phyloP scores from a whole-genome alignment of 2,329 filamentous ascomycete genomes.

The Talaromyces sp. region DNA sequence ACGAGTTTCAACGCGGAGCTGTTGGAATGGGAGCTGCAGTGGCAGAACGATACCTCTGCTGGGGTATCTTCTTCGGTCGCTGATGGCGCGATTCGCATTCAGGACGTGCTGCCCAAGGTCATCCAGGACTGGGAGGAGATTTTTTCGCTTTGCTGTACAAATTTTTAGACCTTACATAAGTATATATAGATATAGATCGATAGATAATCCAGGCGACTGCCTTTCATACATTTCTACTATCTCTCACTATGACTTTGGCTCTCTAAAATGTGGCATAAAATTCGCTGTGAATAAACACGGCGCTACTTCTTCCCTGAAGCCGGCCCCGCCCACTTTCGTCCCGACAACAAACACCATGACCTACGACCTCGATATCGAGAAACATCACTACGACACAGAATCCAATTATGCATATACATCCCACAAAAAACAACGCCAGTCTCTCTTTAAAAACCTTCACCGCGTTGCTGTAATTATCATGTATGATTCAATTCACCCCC shows the following conservation, averaged over 20 bases:
- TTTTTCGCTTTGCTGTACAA: not conserved
- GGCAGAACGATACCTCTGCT: constrained; percentile 13
- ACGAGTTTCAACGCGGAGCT: constrained; percentile 14
- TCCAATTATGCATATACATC: not conserved
- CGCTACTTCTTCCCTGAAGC: not conserved
- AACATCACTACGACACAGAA: not conserved
- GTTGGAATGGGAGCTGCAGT: constrained; percentile 13
- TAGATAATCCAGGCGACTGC: not conserved
- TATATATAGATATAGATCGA: not conserved
- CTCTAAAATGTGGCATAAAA: not conserved
- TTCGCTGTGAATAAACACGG: not conserved
- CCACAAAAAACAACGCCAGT: not conserved
- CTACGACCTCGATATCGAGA: not conserved
- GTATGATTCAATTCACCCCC: not conserved
- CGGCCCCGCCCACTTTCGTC: not conserved
- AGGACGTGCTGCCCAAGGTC: not conserved
- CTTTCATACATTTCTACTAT: not conserved
- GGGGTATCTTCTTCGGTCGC: not conserved
- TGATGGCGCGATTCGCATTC: not conserved
- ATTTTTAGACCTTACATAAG: not conserved
- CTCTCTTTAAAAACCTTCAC: not conserved
- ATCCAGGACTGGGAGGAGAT: not conserved
- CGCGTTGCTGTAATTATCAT: not conserved
- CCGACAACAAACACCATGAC: not conserved
- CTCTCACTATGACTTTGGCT: too few species aligned